Evolutionary conservation across 1,139 yeast species (phyloP).

Genomic region (Saccharomyces hybrid): DNA sequence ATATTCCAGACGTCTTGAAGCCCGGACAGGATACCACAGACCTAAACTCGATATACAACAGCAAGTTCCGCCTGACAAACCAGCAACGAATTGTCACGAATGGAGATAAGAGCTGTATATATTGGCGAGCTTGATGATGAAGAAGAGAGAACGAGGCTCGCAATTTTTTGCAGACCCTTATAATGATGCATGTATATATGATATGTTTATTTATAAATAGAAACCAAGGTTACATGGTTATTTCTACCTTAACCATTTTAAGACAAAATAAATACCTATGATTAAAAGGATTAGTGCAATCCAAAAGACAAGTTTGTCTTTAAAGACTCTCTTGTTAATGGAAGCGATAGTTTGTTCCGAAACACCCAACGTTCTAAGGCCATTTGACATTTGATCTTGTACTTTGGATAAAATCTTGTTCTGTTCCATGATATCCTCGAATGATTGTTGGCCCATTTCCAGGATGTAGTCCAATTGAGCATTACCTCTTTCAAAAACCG

Average conservation of each 20-base stretch:
- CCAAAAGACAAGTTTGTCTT: conserved; percentile 85
- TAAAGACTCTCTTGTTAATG: conserved; percentile 77
- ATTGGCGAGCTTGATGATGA: conserved; percentile 33
- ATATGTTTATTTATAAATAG: conserved; percentile 1
- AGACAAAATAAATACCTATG: conserved; percentile 60
- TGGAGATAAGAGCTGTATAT: conserved; percentile 54
- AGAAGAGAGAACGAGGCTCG: neutral
- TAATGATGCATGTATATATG: conserved; percentile 5
- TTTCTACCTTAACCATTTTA: conserved; percentile 51
- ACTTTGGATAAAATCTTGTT: conserved; percentile 61
- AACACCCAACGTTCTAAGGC: conserved; percentile 76
- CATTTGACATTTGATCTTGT: conserved; percentile 57
- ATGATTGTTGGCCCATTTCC: conserved; percentile 80
- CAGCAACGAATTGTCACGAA: conserved; percentile 62
- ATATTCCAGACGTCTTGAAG: conserved; percentile 51
- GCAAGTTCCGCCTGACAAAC: conserved; percentile 43
- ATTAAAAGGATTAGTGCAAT: conserved; percentile 60
- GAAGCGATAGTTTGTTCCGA: conserved; percentile 76
- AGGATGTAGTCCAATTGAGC: conserved; percentile 81
- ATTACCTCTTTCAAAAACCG: conserved; percentile 61
- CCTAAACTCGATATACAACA: conserved; percentile 24
- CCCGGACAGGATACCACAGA: conserved; percentile 33
- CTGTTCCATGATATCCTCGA: conserved; percentile 82
- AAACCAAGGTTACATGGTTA: neutral
- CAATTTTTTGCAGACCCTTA: neutral